Conservation (phyloP, 306 rosid genomes). For the Medicago arabica region DNA sequence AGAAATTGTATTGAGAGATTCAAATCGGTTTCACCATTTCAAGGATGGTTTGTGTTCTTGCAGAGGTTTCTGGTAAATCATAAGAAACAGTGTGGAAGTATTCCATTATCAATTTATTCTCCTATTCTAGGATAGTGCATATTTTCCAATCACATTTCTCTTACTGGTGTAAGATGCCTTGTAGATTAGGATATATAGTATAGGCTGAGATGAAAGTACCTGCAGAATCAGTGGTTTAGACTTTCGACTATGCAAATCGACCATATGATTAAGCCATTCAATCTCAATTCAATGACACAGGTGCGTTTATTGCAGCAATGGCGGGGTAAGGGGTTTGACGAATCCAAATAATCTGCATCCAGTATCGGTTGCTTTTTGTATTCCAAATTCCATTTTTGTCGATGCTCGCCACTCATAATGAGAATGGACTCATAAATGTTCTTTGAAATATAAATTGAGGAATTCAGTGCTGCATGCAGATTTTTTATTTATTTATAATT, state of each 20-base stretch:
- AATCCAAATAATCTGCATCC: not conserved
- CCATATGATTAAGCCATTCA: not conserved
- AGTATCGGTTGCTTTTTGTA: constrained; percentile 26
- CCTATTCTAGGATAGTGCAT: not conserved
- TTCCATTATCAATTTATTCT: not conserved
- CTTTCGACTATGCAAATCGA: not conserved
- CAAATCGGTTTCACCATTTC: constrained; percentile 50
- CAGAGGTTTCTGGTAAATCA: constrained; percentile 49
- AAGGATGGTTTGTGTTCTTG: constrained; percentile 48
- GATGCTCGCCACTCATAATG: constrained; percentile 20
- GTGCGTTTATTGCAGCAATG: not conserved
- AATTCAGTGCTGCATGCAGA: not conserved
- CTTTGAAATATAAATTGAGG: not conserved
- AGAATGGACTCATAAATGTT: constrained; percentile 4
- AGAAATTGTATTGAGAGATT: constrained; percentile 48
- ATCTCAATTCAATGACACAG: not conserved
- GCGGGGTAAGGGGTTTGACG: not conserved
- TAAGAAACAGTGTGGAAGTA: not conserved
- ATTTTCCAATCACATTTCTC: not conserved
- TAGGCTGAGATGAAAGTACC: not conserved
- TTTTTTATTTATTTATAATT: not conserved
- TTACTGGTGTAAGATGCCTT: not conserved
- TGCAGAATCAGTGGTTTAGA: not conserved
- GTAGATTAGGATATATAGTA: not conserved
- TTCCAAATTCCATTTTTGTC: constrained; percentile 19